phyloP scores from a whole-genome alignment of 2,329 filamentous ascomycete genomes.

The Aspergillus sp. region DNA sequence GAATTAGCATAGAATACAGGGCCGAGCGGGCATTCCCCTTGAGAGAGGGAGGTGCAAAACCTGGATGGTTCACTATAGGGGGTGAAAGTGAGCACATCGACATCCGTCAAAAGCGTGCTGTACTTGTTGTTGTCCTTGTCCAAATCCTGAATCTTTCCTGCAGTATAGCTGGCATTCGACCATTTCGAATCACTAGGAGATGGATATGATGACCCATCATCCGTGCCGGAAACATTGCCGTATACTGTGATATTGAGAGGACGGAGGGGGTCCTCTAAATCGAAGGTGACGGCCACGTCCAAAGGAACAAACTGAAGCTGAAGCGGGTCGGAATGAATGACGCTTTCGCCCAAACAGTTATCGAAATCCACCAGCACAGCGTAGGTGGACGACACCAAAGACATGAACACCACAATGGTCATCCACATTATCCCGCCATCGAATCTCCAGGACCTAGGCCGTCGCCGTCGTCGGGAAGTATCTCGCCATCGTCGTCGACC shows the following conservation, averaged over 20 bases:
- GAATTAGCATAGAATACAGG: slow-evolving; percentile 63
- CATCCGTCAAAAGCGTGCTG: slow-evolving; percentile 68
- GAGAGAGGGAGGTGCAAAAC: slow-evolving; percentile 62
- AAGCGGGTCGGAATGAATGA: slow-evolving; percentile 54
- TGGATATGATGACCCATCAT: slow-evolving; percentile 53
- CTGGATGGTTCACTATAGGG: slow-evolving; percentile 54
- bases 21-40: slow-evolving; percentile 67
- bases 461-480: slow-evolving; percentile 16
- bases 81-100: slow-evolving; percentile 73
- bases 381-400: slow-evolving; percentile 37
- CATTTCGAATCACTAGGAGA: slow-evolving; percentile 55
- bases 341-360: slow-evolving; percentile 68
- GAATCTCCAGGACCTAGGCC: slow-evolving; percentile 3
- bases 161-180: slow-evolving; percentile 54
- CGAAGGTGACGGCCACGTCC: slow-evolving; percentile 70
- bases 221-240: slow-evolving; percentile 82
- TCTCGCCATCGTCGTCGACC: slow-evolving; percentile 16
- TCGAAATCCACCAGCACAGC: slow-evolving; percentile 71
- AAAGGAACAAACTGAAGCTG: slow-evolving; percentile 76
- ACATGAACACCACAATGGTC: slow-evolving; percentile 17
- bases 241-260: slow-evolving; percentile 74
- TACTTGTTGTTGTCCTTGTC: slow-evolving; percentile 55
- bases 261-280: slow-evolving; percentile 56
- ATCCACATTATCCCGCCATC: slow-evolving; percentile 11
- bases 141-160: slow-evolving; percentile 73